Evolutionary conservation across 2,329 filamentous ascomycete genomes (phyloP), one percentile per base, ranked within the genome.

Genomic region (Hypocrella siamensis): DNA sequence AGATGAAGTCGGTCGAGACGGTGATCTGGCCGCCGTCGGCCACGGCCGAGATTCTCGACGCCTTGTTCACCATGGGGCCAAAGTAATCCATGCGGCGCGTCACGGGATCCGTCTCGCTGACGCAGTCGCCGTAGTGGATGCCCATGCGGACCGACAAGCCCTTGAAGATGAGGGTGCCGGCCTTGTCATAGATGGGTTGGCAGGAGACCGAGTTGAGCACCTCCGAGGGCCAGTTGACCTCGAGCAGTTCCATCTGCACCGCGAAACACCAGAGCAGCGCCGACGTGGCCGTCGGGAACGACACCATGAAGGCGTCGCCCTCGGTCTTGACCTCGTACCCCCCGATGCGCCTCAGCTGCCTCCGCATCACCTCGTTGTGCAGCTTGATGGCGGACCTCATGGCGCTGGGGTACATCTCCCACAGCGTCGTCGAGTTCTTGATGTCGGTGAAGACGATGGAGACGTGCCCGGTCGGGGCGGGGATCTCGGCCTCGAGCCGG

Each of bases 1-100:
- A 82, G 47, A 98, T 93, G 56, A 96, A 96, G 53, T 98, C 90
- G 2, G 85, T 85, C 1, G 86, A 94, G 2, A 96, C 90, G 1
- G 88, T 90, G 41, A 96, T 94, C 52, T 98, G 88, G 1, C 90
- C 90, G 38, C 90, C 90, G 51, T 98, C 90, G 22, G 90, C 90
- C 27, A 93, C 86, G 16, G 83, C 79, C 6, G 84, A 90, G 41
- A 98, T 93, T 58, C 90, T 80, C 12, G 90, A 80, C 1, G 90
- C 84, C 48, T 92, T 86, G 58, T 98, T 98, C 47, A 98, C 90
- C 85, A 98, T 98, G 11, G 90, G 90, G 1, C 90, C 90, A 51
- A 96, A 98, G 58, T 98, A 98, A 47, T 98, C 90, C 90, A 98
- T 98, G 40, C 90, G 84, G 35, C 86, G 79, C 2, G 90, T 98